Conservation (phyloP, 1,139 yeast genomes). For the Scheffersomyces lignicola region DNA sequence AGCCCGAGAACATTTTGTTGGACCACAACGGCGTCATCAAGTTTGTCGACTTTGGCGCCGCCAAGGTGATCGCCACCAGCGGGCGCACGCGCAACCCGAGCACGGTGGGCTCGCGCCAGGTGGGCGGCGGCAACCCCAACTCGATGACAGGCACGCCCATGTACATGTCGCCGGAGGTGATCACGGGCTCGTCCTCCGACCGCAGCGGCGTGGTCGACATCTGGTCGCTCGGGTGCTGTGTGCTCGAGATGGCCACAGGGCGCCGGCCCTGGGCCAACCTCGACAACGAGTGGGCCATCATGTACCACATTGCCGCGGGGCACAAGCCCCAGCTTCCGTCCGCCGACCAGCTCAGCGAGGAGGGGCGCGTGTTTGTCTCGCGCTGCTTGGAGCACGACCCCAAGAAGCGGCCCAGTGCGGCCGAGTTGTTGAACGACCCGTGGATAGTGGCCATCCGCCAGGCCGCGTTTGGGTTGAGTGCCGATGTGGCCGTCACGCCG, state of each 20-base stretch:
- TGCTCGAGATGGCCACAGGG: slow-evolving; percentile 81
- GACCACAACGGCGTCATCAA: slow-evolving; percentile 93
- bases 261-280: slow-evolving; percentile 86
- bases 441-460: slow-evolving; percentile 80
- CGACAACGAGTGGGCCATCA: slow-evolving; percentile 97
- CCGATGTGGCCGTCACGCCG: slow-evolving; percentile 39
- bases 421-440: slow-evolving; percentile 82
- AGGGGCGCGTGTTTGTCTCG: slow-evolving; percentile 69
- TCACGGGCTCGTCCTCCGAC: slow-evolving; percentile 71
- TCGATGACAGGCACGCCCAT: slow-evolving; percentile 95
- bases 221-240: slow-evolving; percentile 84
- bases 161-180: slow-evolving; percentile 99
- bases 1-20: slow-evolving; percentile 89
- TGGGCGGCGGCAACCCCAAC: slow-evolving; percentile 30
- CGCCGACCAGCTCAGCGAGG: slow-evolving; percentile 71
- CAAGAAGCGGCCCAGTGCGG: slow-evolving; percentile 74
- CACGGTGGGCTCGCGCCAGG: slow-evolving; percentile 15
- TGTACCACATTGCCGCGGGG: slow-evolving; percentile 98
- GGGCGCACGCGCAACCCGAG: slow-evolving; percentile 45
- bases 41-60: slow-evolving; percentile 97
- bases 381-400: slow-evolving; percentile 87
- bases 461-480: slow-evolving; percentile 59
- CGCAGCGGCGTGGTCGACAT: slow-evolving; percentile 77
- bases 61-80: slow-evolving; percentile 83
- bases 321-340: slow-evolving; percentile 86